Percentiles rank a stretch among this genome's conserved stretches.
phyloP scores from a whole-genome alignment of 768 basidiomycete species.

The Agaricus blazei region DNA sequence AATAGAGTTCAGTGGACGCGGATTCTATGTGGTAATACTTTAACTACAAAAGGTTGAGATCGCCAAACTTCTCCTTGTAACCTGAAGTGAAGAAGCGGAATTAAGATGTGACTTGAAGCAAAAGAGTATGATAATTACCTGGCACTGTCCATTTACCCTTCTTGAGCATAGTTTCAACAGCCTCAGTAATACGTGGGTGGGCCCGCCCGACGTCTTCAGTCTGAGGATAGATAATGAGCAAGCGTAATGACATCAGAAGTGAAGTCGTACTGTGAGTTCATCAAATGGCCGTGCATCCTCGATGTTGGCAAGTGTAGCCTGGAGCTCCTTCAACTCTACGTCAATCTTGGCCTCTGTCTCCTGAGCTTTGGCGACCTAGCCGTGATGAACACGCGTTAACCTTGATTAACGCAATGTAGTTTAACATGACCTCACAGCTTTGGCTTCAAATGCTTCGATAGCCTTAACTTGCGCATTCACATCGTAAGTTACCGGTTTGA shows the following conservation, averaged over 20 bases:
- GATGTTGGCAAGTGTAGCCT: conserved; percentile 93
- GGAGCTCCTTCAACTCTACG: conserved; percentile 84
- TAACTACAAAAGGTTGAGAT: conserved; percentile 83
- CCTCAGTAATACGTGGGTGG: conserved; percentile 86
- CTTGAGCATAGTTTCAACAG: conserved; percentile 92
- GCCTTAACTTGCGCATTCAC: conserved; percentile 85
- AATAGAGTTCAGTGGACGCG: neutral
- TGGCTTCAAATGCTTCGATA: conserved; percentile 94
- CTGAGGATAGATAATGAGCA: conserved; percentile 30
- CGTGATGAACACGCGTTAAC: neutral
- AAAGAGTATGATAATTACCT: conserved; percentile 40
- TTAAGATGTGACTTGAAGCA: neutral
- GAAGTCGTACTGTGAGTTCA: conserved; percentile 78
- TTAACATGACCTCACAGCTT: conserved; percentile 60
- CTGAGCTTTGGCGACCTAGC: conserved; percentile 81
- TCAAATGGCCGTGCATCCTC: conserved; percentile 97
- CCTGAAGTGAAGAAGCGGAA: conserved; percentile 30
- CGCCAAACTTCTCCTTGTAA: conserved; percentile 96
- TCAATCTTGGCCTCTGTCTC: conserved; percentile 90
- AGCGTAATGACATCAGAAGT: neutral
- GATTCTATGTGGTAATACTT: conserved; percentile 15
- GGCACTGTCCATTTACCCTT: conserved; percentile 99
- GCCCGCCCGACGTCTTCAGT: conserved; percentile 87
- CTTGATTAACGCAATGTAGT: neutral
- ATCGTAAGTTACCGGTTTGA: conserved; percentile 96